Evolutionary conservation across 2,329 filamentous ascomycete genomes (phyloP), one percentile per base, ranked within the genome.

Genomic region (Lecanicillium sp.): DNA sequence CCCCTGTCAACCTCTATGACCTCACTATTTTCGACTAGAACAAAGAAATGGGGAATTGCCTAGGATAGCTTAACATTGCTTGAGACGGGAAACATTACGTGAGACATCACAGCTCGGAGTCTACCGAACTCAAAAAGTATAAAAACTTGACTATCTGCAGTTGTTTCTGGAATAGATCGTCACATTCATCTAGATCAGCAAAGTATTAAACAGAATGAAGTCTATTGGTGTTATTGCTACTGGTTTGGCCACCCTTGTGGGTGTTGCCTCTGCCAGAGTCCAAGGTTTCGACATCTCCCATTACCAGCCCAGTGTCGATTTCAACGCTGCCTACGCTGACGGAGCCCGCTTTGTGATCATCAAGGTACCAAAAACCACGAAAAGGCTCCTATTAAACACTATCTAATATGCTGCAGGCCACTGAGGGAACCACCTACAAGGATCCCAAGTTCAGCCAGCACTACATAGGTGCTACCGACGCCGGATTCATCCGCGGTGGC

Each of bases 401-500:
- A 27, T 25, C 33, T 11, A 22, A 16, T 15, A 2, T 11, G 9
- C n/a, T 16, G 9, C 34, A 72, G 68, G 70, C 71, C 7, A 73
- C 70, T 6, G 68, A 74, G 47, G 67, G 70, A n/a, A 68, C 65
- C 14, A 58, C 48, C 15, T 71, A 65, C 50, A 62, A 48, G 25
- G 63, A 68, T 45, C 51, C 58, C 16, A 45, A 37, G 15, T 76
- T 75, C 57, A 63, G 58, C 41, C 51, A 46, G 17, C 69, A 76
- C 49, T 73, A 73, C 53, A 56, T 43, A 4, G 62, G 62, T 18
- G 70, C 71, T 20, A 73, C 70, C 30, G 56, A 57, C 9, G 70
- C 70, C 4, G 65, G 65, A 17, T 55, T 77, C 41, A 68, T 75
- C 51, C 68, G 70, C 14, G 71, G 71, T 33, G 70, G 63, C 27